Evolutionary conservation across 768 basidiomycete species (phyloP), one percentile per base, ranked within the genome.

Genomic region (Cystobasidium ongulense): DNA sequence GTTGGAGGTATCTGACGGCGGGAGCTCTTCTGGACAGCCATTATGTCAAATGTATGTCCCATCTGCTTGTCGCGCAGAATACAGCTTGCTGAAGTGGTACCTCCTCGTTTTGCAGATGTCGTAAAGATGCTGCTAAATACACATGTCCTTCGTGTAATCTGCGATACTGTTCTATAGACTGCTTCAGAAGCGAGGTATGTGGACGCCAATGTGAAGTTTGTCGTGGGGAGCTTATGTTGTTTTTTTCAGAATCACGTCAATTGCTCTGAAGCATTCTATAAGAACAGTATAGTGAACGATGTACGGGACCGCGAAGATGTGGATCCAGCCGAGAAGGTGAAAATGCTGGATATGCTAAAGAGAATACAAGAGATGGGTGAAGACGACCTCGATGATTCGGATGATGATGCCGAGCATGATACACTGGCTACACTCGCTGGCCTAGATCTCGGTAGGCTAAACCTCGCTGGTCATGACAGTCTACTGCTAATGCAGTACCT

Each of bases 111-210:
- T 52, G 43, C 72, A 78, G 78, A 27, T 78, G 78, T 74, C 13
- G 66, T 11, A 46, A 41, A 5, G 75, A 77, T 39, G 53, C 76
- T 54, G 68, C 66, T 18, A 61, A 72, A 8, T 78, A 78, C 65
- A 77, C 76, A 50, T 78, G 78, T 61, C 78, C 78, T n/a, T 33
- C 21, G 0, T 78, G 78, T 75, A 78, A 78, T 76, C 71, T 78
- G 10, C 76, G 73, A 21, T 78, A 78, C 75, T 78, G 78, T 71
- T 75, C 76, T 7, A 73, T 78, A 27, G 63, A 74, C 0, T 78
- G 78, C 63, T 78, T 76, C 72, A 23, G 68, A 33, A 71, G 68
- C 53, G 68, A 71, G 36, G 68, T 71, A 18, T 29, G 43, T 50
- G 52, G 25, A 41, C 29, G 43, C 13, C 36, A 36, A 11, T 33